Conservation (phyloP, 2,329 filamentous ascomycete genomes). For the Leptographium radiaticola region DNA sequence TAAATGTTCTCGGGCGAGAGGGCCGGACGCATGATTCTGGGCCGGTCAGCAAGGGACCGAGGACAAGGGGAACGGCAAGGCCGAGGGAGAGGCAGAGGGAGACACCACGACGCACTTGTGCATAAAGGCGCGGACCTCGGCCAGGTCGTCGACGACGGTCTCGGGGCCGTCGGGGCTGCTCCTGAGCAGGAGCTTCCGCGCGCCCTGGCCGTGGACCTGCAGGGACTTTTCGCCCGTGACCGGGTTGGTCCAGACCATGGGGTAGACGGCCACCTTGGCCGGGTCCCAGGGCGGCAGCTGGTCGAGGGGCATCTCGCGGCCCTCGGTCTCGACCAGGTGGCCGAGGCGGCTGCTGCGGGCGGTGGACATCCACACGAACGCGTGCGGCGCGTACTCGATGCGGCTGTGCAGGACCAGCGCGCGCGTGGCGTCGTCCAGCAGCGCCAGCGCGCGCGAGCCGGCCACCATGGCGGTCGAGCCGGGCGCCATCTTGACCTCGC, state of each 20-base stretch:
- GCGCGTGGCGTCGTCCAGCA: constrained; percentile 16
- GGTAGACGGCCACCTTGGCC: constrained; percentile 20
- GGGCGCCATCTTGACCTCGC: constrained; percentile 19
- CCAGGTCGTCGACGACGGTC: constrained; percentile 15
- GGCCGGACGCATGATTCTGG: constrained; percentile 19
- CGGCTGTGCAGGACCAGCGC: constrained; percentile 17
- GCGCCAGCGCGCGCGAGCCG: constrained; percentile 12
- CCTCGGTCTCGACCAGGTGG: constrained; percentile 17
- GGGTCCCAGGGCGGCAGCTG: constrained; percentile 17
- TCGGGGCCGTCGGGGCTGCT: constrained; percentile 15
- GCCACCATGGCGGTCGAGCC: constrained; percentile 21
- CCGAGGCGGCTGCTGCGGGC: constrained; percentile 20
- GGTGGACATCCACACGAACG: constrained; percentile 24
- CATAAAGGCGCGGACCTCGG: constrained; percentile 19
- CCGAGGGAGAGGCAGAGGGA: not conserved
- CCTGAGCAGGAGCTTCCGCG: constrained; percentile 21
- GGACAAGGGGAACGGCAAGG: not conserved
- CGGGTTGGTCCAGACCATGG: constrained; percentile 25
- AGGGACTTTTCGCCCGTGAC: constrained; percentile 16
- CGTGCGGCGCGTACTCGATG: constrained; percentile 23
- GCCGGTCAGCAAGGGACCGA: not conserved
- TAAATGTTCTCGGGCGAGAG: constrained; percentile 21
- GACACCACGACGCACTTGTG: constrained; percentile 13
- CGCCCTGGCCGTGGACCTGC: constrained; percentile 23
- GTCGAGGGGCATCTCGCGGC: constrained; percentile 16